Base-by-base conservation (phyloP, 2,329 filamentous ascomycete genomes). In the Fusarium chuoi region DNA sequence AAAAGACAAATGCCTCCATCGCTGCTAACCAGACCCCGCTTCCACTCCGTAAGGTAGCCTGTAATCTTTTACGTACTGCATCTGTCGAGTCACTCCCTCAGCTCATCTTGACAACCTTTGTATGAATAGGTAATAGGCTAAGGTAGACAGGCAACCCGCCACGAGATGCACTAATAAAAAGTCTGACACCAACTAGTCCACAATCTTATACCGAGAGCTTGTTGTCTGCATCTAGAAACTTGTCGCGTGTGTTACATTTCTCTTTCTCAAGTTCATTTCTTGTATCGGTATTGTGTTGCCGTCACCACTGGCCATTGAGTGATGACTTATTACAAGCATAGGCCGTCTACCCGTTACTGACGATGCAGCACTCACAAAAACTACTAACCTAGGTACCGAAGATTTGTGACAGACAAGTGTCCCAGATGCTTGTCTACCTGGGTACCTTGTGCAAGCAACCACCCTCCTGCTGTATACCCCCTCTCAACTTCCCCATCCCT, bases 11-110 rank as follows among this genome's bases (percentile, higher is more conserved):
- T 55, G 24, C 67, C 45, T 67, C 51, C 36, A 44, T 38, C 65
- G 28, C 51, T 60, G 36, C 42, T 38, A 46, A 24, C 14, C 14
- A 45, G 36, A 58, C 67, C 67, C 66, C 59, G 57, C 68, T 68
- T 59, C 39, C 59, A 17, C 51, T 59, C 48, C 60, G 18, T 33
- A 22, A 48, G 45, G 44, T 28, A 54, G 62, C 60, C 48, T 70
- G 45, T 20, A 42, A 46, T 28, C 39, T 56, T 52, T 61, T 69
- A 69, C 71, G 63, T 74, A 72, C 46, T 45, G 35, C 51, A 48
- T 54, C 45, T 22, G 33, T 57, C 45, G 17, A 28, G 26, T 41
- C 44, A 60, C 44, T 61, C 39, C 38, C 51, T 66, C 62, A 49
- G 38, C 70, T 62, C 66, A 70, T 57, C 33, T 33, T 24, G 26